These are phyloP conservation scores for Saccharomyces hybrid DNA, from an alignment of 1,139 yeast genomes.

Conservation along the genomic window DNA sequence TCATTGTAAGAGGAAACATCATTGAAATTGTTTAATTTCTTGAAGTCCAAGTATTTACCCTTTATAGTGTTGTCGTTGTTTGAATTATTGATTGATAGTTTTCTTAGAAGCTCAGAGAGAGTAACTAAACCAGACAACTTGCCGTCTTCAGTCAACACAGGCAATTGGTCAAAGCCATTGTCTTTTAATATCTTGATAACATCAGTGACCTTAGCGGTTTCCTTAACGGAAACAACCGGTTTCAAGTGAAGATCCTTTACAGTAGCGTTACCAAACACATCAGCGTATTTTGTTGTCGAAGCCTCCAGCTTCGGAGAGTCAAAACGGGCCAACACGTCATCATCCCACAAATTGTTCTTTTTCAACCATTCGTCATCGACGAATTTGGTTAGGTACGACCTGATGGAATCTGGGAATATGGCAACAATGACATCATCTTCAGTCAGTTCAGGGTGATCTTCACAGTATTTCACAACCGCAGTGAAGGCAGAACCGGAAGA, in stretches of 20 bases:
- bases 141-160: conserved; percentile 57
- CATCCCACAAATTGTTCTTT: conserved; percentile 59
- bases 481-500: conserved; percentile 81
- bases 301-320: conserved; percentile 12
- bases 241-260: conserved; percentile 68
- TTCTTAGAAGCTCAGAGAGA: conserved; percentile 63
- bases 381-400: conserved; percentile 82
- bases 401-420: conserved; percentile 79
- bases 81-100: conserved; percentile 42
- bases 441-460: conserved; percentile 50
- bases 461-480: conserved; percentile 68
- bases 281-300: conserved; percentile 17
- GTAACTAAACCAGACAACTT: conserved; percentile 73
- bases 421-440: conserved; percentile 75
- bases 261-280: conserved; percentile 50
- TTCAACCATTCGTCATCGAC: conserved; percentile 92
- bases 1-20: conserved; percentile 59
- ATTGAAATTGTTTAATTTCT: conserved; percentile 58
- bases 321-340: conserved; percentile 39
- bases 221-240: conserved; percentile 72
- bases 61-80: conserved; percentile 44
- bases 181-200: conserved; percentile 67
- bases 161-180: conserved; percentile 81
- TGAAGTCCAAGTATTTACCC: conserved; percentile 65
- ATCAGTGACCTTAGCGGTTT: conserved; percentile 52